These are phyloP conservation scores for Trametes coccinea DNA, from an alignment of 768 basidiomycete species.

Conservation along the genomic window DNA sequence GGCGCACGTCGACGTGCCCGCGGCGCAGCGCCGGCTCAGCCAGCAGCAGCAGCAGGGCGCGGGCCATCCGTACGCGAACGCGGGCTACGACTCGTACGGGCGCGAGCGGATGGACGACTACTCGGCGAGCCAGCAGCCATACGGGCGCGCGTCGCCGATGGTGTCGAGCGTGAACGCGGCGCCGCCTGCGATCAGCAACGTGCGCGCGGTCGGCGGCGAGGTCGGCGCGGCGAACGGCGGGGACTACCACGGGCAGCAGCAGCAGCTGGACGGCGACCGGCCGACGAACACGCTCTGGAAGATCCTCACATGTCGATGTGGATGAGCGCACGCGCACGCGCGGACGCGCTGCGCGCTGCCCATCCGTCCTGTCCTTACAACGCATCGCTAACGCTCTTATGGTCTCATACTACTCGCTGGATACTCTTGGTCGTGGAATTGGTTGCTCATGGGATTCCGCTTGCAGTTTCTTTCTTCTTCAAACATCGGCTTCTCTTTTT, in stretches of 20 bases:
- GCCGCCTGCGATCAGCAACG: conserved; percentile 70
- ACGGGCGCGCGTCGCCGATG: conserved; percentile 85
- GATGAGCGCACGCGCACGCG: conserved; percentile 35
- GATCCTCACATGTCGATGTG: conserved; percentile 80
- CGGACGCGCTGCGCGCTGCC: conserved; percentile 10
- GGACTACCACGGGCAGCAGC: conserved; percentile 56
- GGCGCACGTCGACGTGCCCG: conserved; percentile 73
- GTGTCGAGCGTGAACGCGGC: conserved; percentile 66
- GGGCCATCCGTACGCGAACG: conserved; percentile 70
- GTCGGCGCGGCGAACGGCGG: conserved; percentile 63
- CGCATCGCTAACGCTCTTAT: conserved; percentile 19
- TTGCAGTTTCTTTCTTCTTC: not conserved
- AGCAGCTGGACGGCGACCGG: conserved; percentile 55
- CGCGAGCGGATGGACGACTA: conserved; percentile 50
- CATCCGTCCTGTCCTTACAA: conserved; percentile 30
- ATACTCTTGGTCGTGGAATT: conserved; percentile 8
- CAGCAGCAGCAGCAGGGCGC: conserved; percentile 43
- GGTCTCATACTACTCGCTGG: conserved; percentile 14
- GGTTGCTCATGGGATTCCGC: conserved; percentile 7
- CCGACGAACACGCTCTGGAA: conserved; percentile 60
- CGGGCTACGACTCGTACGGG: conserved; percentile 57
- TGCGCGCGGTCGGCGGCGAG: conserved; percentile 70
- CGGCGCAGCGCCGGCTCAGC: conserved; percentile 50
- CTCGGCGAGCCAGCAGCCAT: conserved; percentile 53
- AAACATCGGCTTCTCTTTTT: not conserved